Percentiles rank a stretch among this genome's conserved stretches.
Conservation (phyloP, 2,329 filamentous ascomycete species). For the Arthroderma uncinatum region DNA sequence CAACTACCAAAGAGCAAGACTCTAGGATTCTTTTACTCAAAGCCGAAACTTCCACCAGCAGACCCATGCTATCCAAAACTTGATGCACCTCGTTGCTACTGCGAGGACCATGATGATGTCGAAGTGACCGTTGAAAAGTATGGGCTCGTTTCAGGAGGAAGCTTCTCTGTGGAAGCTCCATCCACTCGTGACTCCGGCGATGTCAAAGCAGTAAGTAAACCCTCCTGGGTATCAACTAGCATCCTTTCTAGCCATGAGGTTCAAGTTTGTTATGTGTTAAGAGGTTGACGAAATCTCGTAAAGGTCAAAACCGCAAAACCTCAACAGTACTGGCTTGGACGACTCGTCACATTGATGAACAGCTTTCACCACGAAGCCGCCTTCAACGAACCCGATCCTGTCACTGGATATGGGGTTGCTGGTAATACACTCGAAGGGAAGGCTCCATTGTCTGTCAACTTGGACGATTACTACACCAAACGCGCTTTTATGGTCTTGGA, state of each 20-base stretch:
- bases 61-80: neutral
- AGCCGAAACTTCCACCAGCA: neutral
- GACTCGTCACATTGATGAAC: conserved; percentile 24
- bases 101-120: neutral
- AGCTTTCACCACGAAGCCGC: conserved; percentile 25
- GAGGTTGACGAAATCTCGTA: neutral
- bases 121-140: neutral
- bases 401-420: conserved; percentile 18
- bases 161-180: neutral
- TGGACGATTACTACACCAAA: conserved; percentile 21
- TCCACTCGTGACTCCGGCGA: neutral
- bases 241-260: neutral
- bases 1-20: conserved; percentile 4
- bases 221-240: neutral
- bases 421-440: conserved; percentile 10
- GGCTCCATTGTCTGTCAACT: conserved; percentile 7
- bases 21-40: neutral
- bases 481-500: conserved; percentile 28
- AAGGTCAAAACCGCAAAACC: conserved; percentile 21
- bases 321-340: conserved; percentile 24
- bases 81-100: neutral
- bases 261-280: neutral
- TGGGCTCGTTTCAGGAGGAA: neutral
- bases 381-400: conserved; percentile 22
- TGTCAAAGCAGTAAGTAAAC: neutral